phyloP scores from a whole-genome alignment of 2,329 filamentous ascomycete genomes.

The Fusarium cicatricum region DNA sequence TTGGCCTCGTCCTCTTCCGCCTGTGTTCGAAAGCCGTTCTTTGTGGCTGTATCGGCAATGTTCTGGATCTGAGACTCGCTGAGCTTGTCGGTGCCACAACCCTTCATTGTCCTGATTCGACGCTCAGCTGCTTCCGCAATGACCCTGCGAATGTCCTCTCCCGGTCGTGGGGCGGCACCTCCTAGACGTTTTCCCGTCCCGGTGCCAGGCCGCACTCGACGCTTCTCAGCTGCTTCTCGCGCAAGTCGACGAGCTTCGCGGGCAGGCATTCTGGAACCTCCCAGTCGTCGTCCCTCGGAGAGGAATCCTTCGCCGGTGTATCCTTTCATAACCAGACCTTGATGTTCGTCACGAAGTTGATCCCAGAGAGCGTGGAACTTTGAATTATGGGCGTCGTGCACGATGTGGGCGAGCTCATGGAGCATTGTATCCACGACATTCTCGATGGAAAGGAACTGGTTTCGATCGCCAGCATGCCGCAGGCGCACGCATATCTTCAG shows the following conservation, averaged over 20 bases:
- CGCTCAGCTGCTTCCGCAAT: slow-evolving; percentile 77
- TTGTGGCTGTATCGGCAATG: slow-evolving; percentile 69
- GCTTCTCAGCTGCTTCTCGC: slow-evolving; percentile 76
- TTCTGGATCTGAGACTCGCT: slow-evolving; percentile 72
- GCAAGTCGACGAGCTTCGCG: slow-evolving; percentile 80
- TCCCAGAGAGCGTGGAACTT: slow-evolving; percentile 90
- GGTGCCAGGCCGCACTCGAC: slow-evolving; percentile 65
- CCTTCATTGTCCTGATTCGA: slow-evolving; percentile 71
- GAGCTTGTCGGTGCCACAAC: slow-evolving; percentile 77
- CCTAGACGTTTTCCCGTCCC: slow-evolving; percentile 78
- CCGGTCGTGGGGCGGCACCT: slow-evolving; percentile 61
- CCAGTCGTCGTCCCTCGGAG: slow-evolving; percentile 76
- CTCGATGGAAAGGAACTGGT: slow-evolving; percentile 82
- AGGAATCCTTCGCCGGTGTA: slow-evolving; percentile 93
- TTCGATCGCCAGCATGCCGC: slow-evolving; percentile 76
- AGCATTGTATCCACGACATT: slow-evolving; percentile 89
- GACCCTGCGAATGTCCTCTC: slow-evolving; percentile 74
- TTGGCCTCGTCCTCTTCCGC: slow-evolving; percentile 91
- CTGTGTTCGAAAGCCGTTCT: slow-evolving; percentile 80
- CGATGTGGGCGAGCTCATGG: slow-evolving; percentile 91
- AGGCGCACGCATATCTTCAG: slow-evolving; percentile 84
- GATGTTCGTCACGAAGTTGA: slow-evolving; percentile 85
- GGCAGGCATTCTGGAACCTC: slow-evolving; percentile 69
- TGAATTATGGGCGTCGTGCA: slow-evolving; percentile 82
- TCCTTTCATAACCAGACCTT: slow-evolving; percentile 78